phyloP scores from a whole-genome alignment of 441 rosid genomes.

The Kokia cookei region DNA sequence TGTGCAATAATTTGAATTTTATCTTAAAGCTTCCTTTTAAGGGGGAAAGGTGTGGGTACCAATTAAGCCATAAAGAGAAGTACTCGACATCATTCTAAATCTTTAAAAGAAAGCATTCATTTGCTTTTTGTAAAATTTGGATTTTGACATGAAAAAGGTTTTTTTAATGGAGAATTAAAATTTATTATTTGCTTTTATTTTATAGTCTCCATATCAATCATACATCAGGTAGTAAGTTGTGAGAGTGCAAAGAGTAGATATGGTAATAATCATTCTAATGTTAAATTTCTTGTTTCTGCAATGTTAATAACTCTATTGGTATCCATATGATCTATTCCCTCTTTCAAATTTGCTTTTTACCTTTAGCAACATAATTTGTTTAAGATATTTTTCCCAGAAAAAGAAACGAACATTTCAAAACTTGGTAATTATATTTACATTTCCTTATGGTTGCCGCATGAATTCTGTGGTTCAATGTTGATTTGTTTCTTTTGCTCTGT shows the following conservation, averaged over 20 bases:
- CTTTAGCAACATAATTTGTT: background rate
- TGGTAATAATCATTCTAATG: background rate
- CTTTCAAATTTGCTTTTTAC: background rate
- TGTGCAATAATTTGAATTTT: constrained; percentile 1
- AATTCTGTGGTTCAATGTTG: background rate
- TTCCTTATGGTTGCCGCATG: background rate
- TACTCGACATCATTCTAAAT: background rate
- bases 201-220: background rate
- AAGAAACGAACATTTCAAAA: background rate
- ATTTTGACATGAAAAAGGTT: background rate
- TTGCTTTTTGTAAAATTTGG: background rate
- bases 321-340: background rate
- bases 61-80: background rate
- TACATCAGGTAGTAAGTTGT: background rate
- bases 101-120: background rate
- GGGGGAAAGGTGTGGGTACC: background rate
- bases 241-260: background rate
- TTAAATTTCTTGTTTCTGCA: background rate
- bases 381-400: background rate
- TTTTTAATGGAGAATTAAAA: background rate
- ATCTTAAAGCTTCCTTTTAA: constrained; percentile 5
- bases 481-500: background rate
- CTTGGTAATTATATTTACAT: background rate
- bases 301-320: background rate
- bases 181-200: background rate